Conservation (phyloP, 768 basidiomycete genomes). For the Agrocybe praecox region DNA sequence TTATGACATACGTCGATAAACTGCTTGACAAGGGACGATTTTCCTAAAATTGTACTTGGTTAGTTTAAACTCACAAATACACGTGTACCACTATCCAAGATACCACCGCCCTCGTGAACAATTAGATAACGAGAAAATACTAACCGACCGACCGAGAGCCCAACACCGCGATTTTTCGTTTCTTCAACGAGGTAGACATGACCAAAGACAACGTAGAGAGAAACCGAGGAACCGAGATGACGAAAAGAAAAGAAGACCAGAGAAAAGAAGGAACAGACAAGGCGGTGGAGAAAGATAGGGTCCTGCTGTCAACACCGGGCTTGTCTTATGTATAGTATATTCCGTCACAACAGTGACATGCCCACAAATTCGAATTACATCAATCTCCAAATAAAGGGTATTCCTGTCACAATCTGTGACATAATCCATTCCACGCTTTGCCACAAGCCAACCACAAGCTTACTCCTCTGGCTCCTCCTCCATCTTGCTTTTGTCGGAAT, state of each 20-base stretch:
- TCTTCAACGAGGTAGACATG: conserved; percentile 51
- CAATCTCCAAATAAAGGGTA: background rate
- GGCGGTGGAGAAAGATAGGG: background rate
- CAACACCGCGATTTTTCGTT: conserved; percentile 88
- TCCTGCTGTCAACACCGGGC: background rate
- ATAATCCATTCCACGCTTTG: background rate
- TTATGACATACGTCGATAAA: conserved; percentile 67
- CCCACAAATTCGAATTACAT: background rate
- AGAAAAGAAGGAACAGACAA: background rate
- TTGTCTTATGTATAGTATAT: background rate
- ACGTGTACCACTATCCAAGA: background rate
- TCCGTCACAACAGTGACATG: background rate
- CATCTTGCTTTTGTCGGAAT: background rate
- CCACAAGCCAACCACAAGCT: background rate
- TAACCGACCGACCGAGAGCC: conserved; percentile 90
- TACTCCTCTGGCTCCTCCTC: background rate
- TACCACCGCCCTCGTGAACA: background rate
- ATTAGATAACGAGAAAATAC: conserved; percentile 19
- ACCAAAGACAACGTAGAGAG: background rate
- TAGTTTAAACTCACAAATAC: conserved; percentile 3
- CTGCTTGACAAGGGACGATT: conserved; percentile 93
- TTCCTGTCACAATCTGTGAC: background rate
- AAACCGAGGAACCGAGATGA: conserved; percentile 4
- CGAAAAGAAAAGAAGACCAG: background rate
- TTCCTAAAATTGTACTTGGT: conserved; percentile 58